Conservation (phyloP, 371 early-diverging fungal species). For the Apophysomyces variabilis region DNA sequence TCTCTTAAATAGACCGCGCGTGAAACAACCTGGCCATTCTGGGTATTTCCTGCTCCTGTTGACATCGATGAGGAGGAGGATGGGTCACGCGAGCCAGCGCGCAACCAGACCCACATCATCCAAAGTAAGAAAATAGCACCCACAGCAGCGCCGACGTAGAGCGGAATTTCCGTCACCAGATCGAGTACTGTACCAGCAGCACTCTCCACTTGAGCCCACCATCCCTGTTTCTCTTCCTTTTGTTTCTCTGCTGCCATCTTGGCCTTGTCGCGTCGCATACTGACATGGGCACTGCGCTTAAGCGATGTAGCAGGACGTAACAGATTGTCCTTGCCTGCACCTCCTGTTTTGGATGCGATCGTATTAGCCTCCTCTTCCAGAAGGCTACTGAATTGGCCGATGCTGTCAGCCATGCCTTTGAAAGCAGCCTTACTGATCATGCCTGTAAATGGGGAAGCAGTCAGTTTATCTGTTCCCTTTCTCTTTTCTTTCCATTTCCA, state of each 20-base stretch:
- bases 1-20: constrained; percentile 61
- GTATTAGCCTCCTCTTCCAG: constrained; percentile 28
- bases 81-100: constrained; percentile 27
- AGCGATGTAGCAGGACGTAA: background rate
- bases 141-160: constrained; percentile 21
- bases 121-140: constrained; percentile 19
- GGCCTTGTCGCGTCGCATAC: constrained; percentile 5
- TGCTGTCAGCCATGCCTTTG: constrained; percentile 47
- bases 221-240: constrained; percentile 15
- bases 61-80: constrained; percentile 11
- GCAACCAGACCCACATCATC: constrained; percentile 26
- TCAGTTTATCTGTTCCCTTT: background rate
- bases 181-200: constrained; percentile 18
- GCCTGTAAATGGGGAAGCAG: constrained; percentile 15
- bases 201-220: constrained; percentile 21
- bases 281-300: constrained; percentile 13
- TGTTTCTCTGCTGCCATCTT: background rate
- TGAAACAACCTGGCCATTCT: constrained; percentile 16
- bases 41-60: background rate
- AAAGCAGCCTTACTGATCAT: constrained; percentile 50
- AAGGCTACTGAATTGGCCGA: constrained; percentile 35
- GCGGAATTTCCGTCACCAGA: constrained; percentile 26
- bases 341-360: background rate
- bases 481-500: background rate
- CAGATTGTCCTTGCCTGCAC: background rate